phyloP scores from a whole-genome alignment of 768 basidiomycete genomes.

The Galerina sulciceps region DNA sequence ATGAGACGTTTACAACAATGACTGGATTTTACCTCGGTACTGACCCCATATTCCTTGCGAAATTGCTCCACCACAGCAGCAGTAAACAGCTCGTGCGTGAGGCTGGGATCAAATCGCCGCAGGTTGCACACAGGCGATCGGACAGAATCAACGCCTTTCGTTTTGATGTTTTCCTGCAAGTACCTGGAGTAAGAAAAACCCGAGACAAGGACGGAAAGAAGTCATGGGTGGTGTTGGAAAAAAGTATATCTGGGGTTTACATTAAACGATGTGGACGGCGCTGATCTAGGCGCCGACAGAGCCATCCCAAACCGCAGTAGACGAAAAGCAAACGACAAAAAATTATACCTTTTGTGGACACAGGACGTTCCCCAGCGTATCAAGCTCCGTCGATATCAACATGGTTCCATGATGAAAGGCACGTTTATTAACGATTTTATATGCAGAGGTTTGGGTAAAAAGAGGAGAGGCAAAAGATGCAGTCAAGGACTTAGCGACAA shows the following conservation, averaged over 20 bases:
- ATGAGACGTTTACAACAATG: neutral
- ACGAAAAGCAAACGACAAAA: neutral
- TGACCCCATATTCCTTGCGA: constrained; percentile 52
- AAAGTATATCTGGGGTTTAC: too few relatives aligned
- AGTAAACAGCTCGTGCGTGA: constrained; percentile 75
- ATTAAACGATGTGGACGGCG: too few relatives aligned
- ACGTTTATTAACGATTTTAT: constrained; percentile 88
- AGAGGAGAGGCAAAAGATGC: neutral
- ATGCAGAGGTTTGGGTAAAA: constrained; percentile 67
- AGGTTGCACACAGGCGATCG: constrained; percentile 93
- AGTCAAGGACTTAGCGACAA: neutral
- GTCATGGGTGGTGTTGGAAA: neutral
- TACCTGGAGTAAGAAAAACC: neutral
- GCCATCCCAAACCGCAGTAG: too few relatives aligned
- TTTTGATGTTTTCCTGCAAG: constrained; percentile 73
- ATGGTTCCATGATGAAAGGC: constrained; percentile 99
- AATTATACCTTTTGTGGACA: constrained; percentile 57
- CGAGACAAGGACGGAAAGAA: neutral
- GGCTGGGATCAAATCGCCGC: constrained; percentile 47
- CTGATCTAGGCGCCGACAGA: neutral
- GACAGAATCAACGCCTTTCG: constrained; percentile 88
- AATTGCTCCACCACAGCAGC: constrained; percentile 74
- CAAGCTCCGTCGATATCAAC: constrained; percentile 85
- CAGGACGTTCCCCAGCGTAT: constrained; percentile 74
- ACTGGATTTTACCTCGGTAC: constrained; percentile 29